Conservation (phyloP, 257 asterid species). For the Mentha longifolia region DNA sequence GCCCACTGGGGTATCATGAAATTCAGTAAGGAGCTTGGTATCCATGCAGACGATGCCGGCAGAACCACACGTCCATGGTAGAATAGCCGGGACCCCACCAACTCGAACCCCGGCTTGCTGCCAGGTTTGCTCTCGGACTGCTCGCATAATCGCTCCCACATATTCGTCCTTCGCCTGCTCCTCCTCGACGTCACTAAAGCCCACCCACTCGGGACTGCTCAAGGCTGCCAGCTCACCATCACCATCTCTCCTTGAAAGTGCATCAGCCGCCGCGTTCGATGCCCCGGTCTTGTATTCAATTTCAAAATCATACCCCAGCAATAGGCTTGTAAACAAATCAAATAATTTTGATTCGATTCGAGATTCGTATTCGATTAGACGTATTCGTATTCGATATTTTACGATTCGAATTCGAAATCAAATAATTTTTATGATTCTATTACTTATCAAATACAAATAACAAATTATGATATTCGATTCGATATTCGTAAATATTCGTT, state of each 20-base stretch:
- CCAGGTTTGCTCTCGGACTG: neutral
- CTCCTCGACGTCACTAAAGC: neutral
- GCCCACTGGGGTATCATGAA: neutral
- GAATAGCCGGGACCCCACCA: neutral
- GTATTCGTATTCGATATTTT: too few relatives aligned
- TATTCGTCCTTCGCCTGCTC: neutral
- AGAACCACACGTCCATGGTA: neutral
- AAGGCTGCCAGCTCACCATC: neutral
- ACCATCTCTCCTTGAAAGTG: neutral
- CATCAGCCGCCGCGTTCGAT: neutral
- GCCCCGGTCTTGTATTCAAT: conserved; percentile 1
- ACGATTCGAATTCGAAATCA: too few relatives aligned
- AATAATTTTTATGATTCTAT: too few relatives aligned
- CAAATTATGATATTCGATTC: too few relatives aligned
- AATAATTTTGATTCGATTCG: too few relatives aligned
- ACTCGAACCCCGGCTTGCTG: neutral
- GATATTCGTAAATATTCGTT: too few relatives aligned
- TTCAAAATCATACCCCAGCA: conserved; percentile 4
- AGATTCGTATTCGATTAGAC: too few relatives aligned
- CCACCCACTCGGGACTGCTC: neutral
- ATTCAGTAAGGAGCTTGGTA: neutral
- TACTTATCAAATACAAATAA: too few relatives aligned
- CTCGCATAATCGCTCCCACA: neutral
- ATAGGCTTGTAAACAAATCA: too few relatives aligned
- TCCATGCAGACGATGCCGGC: neutral